Evolutionary conservation across 2,329 filamentous ascomycete species (phyloP), one percentile per base, ranked within the genome.

Genomic region (Samsoniella hepiali): DNA sequence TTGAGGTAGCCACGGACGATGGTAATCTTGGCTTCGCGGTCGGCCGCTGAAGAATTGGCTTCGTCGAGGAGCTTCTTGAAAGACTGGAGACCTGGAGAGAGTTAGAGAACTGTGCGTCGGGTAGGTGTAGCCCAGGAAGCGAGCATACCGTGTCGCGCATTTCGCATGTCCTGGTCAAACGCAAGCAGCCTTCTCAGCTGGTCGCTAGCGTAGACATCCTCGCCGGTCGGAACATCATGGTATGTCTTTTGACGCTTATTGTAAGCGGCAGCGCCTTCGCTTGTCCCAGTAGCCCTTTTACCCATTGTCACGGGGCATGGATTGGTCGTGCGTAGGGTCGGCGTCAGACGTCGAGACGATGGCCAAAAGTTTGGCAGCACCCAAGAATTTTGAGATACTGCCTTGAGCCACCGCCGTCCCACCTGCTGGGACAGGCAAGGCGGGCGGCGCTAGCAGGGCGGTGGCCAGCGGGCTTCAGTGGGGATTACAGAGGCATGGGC

Each of bases 31-130:
- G 68, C 62, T 63, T 61, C 66, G 55, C 70, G 70, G 75, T 79
- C 75, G 65, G 72, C 75, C 63, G 81, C 76, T 67, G 82, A 77
- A 66, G 80, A 77, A 63, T 83, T 75, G 67, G 91, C 83, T 45
- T 83, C 78, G 70, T 93, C 90, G 65, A 93, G 85, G 51, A 93
- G 86, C 8, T 79, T 75, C 72, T 91, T 91, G 77, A 91, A 85
- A 0, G 87, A 87, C 69, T 87, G 84, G 11, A 91, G 81, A 27
- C 86, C 87, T 89, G 56, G 17, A 27, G 49, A 42, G 50, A 57
- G 64, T 11, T 64, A 63, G 63, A 58, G 6, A n/a, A 15, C n/a
- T 2, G 1, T 3, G 27, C 32, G 9, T 29, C n/a, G 22, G 38
- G 47, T 3, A n/a, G 3, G 13, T 5, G 7, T 42, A 22, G 50